Evolutionary conservation across 106 monocot genomes (phyloP).

Genomic region (Acanthochlamys bracteata): DNA sequence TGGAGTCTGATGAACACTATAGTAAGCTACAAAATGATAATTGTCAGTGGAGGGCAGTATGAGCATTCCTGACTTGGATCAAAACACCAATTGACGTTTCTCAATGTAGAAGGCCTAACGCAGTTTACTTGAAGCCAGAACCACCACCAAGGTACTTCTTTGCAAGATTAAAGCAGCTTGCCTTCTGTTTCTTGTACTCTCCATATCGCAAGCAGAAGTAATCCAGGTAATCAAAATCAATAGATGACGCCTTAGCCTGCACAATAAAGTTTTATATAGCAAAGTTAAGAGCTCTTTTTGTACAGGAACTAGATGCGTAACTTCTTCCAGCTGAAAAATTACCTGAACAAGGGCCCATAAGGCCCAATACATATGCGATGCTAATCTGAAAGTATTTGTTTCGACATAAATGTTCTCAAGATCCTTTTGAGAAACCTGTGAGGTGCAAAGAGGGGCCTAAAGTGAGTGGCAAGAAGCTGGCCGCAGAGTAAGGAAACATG

Average conservation of each 20-base stretch:
- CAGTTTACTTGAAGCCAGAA: background rate
- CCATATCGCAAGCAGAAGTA: constrained; percentile 84
- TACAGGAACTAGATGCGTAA: too few species aligned
- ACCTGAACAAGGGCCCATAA: constrained; percentile 96
- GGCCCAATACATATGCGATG: constrained; percentile 92
- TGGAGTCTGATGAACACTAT: too few species aligned
- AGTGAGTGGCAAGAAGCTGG: too few species aligned
- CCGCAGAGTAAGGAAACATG: too few species aligned
- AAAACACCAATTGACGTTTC: too few species aligned
- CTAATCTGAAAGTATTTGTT: constrained; percentile 67
- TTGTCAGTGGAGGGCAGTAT: too few species aligned
- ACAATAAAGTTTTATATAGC: too few species aligned
- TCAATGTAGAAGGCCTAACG: background rate
- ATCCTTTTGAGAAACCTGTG: constrained; percentile 45
- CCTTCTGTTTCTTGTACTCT: constrained; percentile 85
- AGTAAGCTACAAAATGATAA: too few species aligned
- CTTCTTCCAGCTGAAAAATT: too few species aligned
- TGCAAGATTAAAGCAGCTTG: constrained; percentile 44
- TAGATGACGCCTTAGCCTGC: constrained; percentile 78
- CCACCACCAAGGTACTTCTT: constrained; percentile 25
- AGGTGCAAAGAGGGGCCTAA: too few species aligned
- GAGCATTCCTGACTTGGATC: too few species aligned
- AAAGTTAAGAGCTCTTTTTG: too few species aligned
- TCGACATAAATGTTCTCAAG: constrained; percentile 69
- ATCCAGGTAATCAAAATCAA: constrained; percentile 79